Evolutionary conservation across 129 eudicot species (phyloP), one percentile per base, ranked within the genome.

Genomic region (Logfia minima): DNA sequence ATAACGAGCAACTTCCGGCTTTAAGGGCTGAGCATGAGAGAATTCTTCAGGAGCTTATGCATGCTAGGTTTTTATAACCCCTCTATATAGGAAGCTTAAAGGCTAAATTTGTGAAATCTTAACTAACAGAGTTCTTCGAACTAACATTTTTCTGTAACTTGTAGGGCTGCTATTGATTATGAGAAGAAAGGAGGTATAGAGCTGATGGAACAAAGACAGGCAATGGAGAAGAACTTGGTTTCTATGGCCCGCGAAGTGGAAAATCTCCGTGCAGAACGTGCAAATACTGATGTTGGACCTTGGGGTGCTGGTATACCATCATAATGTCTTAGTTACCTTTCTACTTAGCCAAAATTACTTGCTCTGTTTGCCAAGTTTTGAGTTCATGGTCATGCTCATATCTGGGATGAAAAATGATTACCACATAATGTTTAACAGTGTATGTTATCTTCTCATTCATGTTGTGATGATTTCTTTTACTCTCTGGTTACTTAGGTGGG

Each of bases 201-300:
- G 82, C 84, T 93, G 81, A 73, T 90, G 92, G 95, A 88, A 75
- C 98, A 93, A 81, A 85, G 87, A 72, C 90, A 88, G 74, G 84
- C 89, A 75, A 88, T 88, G 96, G 92, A 93, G 88, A 90, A 88
- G 84, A 90, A 88, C 73, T 73, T 92, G 92, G 76, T 86, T 63
- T 85, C 89, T 22, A 87, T 90, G 96, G 91, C 96, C 43, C 94
- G 96, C 3, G 98, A 92, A 82, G 89, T 90, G 64, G 98, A 92
- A 80, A 92, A 90, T 86, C 92, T 92, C 16, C 92, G 96, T 19
- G 86, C 94, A 19, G 98, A 90, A 78, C 90, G 85, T 77, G 45
- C 90, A 65, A 88, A 28, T 83, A 75, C 87, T 75, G 87, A 87
- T 83, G 88, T 75, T 70, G 84, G 96, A 85, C 76, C 89, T 18